Evolutionary conservation across 306 rosid species (phyloP).

Genomic region (Begonia peltatifolia): DNA sequence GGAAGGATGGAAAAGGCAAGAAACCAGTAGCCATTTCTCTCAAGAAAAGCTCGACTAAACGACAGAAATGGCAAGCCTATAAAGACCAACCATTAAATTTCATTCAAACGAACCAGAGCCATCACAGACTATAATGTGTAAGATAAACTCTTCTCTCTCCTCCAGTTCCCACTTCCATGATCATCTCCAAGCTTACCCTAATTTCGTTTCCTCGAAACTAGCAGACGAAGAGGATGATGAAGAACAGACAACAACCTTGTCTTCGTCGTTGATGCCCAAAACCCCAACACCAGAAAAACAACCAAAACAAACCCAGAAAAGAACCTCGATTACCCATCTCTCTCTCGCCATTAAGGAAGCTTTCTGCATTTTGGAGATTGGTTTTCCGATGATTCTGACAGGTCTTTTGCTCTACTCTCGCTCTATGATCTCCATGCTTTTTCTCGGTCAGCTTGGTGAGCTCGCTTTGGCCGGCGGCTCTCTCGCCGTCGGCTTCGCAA

Average conservation of each 20-base stretch:
- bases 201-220: too few relatives aligned
- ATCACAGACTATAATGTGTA: background rate
- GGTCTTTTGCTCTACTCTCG: constrained; percentile 67
- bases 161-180: background rate
- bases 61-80: too few relatives aligned
- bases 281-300: constrained; percentile 6
- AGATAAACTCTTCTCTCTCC: background rate
- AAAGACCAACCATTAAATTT: background rate
- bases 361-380: constrained; percentile 34
- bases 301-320: background rate
- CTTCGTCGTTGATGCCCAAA: constrained; percentile 13
- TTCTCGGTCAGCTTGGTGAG: constrained; percentile 70
- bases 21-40: too few relatives aligned
- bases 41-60: too few relatives aligned
- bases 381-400: constrained; percentile 71
- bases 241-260: constrained; percentile 13
- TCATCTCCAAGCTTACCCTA: constrained; percentile 2
- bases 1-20: too few relatives aligned
- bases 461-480: constrained; percentile 83
- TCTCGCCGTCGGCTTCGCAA: constrained; percentile 65
- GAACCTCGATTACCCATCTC: constrained; percentile 12
- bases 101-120: too few relatives aligned
- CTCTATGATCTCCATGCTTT: constrained; percentile 86
- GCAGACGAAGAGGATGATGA: background rate
- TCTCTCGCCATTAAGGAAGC: constrained; percentile 25